These are phyloP conservation scores for Ramichloridium luteum DNA, from an alignment of 2,329 filamentous ascomycete species.

Conservation along the genomic window DNA sequence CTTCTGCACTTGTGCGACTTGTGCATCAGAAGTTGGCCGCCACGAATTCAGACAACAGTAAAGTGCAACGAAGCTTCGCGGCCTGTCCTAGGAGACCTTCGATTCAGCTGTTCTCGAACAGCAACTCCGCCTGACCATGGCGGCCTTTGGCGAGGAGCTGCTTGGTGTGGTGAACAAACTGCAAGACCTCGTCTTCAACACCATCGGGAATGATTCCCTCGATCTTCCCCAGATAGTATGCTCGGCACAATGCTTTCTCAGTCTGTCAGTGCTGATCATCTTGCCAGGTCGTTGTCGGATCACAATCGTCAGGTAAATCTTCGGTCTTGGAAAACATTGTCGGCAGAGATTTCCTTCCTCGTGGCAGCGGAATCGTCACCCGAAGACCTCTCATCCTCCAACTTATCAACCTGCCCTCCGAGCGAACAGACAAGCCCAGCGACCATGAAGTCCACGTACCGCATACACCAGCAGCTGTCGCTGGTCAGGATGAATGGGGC, in stretches of 20 bases:
- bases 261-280: too few relatives aligned
- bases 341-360: conserved; percentile 88
- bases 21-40: too few relatives aligned
- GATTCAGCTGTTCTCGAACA: too few relatives aligned
- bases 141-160: conserved; percentile 89
- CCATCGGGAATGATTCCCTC: conserved; percentile 95
- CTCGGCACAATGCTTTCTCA: conserved; percentile 14
- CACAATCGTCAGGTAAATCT: conserved; percentile 95
- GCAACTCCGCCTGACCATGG: conserved; percentile 63
- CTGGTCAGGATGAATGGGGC: conserved; percentile 63
- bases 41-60: too few relatives aligned
- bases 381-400: conserved; percentile 89
- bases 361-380: conserved; percentile 93
- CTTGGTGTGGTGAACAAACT: conserved; percentile 94
- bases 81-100: too few relatives aligned
- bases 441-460: conserved; percentile 54
- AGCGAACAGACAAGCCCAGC: conserved; percentile 55
- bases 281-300: conserved; percentile 91
- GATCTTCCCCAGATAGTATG: conserved; percentile 95
- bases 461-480: conserved; percentile 65
- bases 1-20: too few relatives aligned
- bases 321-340: conserved; percentile 98
- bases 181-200: conserved; percentile 98
- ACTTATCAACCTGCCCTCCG: conserved; percentile 84
- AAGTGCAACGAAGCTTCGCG: too few relatives aligned